phyloP scores from a whole-genome alignment of 2,329 filamentous ascomycete species.

The Cladosporium austrohemisphaericum region DNA sequence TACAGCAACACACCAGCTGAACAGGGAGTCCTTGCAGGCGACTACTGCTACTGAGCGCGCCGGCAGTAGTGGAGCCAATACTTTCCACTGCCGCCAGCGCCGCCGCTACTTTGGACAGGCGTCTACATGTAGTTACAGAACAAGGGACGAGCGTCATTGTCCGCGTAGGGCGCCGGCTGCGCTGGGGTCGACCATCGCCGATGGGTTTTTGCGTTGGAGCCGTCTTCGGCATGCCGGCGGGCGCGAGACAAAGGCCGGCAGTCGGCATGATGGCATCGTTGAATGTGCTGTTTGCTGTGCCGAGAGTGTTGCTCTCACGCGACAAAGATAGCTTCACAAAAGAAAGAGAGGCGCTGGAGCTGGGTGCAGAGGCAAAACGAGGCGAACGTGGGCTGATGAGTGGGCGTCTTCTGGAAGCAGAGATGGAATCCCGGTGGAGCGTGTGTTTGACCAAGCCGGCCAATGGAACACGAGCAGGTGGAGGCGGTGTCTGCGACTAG shows the following conservation, averaged over 20 bases:
- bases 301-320: too few species aligned
- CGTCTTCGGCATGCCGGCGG: conserved; percentile 10
- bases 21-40: neutral
- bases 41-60: neutral
- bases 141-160: conserved; percentile 12
- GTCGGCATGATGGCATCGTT: too few species aligned
- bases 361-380: neutral
- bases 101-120: too few species aligned
- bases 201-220: conserved; percentile 1
- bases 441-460: neutral
- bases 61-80: conserved; percentile 5
- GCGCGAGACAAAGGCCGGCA: conserved; percentile 5
- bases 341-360: neutral
- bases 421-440: neutral
- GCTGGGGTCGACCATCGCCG: conserved; percentile 6
- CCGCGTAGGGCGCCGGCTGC: conserved; percentile 5
- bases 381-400: conserved; percentile 1
- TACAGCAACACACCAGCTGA: conserved; percentile 1
- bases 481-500: neutral
- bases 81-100: neutral
- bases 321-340: neutral
- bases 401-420: conserved; percentile 4
- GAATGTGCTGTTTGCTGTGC: too few species aligned
- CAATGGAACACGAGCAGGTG: neutral
- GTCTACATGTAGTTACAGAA: too few species aligned